Conservation (phyloP, 352 stramenopile species). For the Globisporangium alternatum region DNA sequence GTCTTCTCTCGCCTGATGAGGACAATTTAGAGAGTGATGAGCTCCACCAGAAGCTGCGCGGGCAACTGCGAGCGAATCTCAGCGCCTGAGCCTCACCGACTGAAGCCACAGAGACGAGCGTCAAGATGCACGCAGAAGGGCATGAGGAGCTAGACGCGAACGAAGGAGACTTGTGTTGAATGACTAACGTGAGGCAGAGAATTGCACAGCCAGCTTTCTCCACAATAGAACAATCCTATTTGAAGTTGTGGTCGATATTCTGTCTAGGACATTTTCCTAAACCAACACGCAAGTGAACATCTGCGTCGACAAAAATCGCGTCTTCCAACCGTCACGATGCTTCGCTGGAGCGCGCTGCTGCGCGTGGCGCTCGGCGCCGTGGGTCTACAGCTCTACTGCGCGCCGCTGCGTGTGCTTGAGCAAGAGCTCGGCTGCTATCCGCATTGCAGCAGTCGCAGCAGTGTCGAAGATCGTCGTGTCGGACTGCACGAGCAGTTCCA, state of each 20-base stretch:
- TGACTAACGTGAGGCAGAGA: background rate
- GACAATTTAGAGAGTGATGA: background rate
- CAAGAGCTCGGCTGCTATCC: conserved; percentile 6
- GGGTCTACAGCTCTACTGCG: conserved; percentile 15
- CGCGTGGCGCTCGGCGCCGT: background rate
- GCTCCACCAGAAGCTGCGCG: conserved; percentile 13
- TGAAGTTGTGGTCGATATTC: too few relatives aligned
- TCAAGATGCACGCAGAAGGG: background rate
- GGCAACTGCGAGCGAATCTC: background rate
- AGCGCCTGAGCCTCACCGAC: too few relatives aligned
- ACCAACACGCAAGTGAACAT: too few relatives aligned
- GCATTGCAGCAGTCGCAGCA: background rate
- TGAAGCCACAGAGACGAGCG: too few relatives aligned
- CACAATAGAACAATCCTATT: too few relatives aligned
- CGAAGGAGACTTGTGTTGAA: background rate
- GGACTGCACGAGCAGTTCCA: conserved; percentile 1
- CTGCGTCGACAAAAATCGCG: background rate
- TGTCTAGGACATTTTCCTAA: background rate
- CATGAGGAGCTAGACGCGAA: background rate
- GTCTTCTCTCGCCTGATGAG: background rate
- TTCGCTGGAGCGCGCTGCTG: conserved; percentile 6
- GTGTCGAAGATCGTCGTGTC: background rate
- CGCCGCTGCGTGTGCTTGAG: conserved; percentile 11
- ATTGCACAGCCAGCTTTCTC: too few relatives aligned
- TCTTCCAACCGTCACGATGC: background rate